Conservation (phyloP, 441 rosid genomes). For the Gossypium gossypioides region DNA sequence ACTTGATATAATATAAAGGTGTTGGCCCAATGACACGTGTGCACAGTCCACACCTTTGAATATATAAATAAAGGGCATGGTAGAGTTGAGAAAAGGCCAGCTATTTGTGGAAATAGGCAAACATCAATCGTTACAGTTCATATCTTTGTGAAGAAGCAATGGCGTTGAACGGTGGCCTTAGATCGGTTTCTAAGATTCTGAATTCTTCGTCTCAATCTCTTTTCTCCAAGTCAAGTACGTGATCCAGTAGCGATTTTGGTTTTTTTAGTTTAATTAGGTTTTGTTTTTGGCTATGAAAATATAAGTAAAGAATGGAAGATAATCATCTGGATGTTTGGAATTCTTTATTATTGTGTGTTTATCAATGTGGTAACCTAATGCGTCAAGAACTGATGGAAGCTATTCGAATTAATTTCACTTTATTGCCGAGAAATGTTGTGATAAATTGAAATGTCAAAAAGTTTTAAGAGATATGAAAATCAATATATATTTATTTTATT, state of each 20-base stretch:
- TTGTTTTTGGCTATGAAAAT: conserved; percentile 3
- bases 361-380: neutral
- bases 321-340: neutral
- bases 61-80: neutral
- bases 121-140: neutral
- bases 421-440: neutral
- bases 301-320: neutral
- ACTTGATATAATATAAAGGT: too few species aligned
- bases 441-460: neutral
- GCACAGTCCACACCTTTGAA: too few species aligned
- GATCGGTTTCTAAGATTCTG: conserved; percentile 59
- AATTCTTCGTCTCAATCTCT: conserved; percentile 47
- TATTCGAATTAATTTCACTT: neutral
- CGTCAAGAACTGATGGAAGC: neutral
- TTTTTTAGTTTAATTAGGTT: neutral
- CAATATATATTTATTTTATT: neutral
- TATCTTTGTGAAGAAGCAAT: conserved; percentile 12
- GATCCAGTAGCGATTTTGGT: neutral
- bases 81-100: neutral
- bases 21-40: neutral
- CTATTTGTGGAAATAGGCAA: neutral
- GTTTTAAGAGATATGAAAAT: neutral
- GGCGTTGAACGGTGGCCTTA: conserved; percentile 53
- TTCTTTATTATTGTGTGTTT: neutral
- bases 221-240: conserved; percentile 49